phyloP scores from a whole-genome alignment of 139 green algal genomes.

The Chlorella sorokiniana region DNA sequence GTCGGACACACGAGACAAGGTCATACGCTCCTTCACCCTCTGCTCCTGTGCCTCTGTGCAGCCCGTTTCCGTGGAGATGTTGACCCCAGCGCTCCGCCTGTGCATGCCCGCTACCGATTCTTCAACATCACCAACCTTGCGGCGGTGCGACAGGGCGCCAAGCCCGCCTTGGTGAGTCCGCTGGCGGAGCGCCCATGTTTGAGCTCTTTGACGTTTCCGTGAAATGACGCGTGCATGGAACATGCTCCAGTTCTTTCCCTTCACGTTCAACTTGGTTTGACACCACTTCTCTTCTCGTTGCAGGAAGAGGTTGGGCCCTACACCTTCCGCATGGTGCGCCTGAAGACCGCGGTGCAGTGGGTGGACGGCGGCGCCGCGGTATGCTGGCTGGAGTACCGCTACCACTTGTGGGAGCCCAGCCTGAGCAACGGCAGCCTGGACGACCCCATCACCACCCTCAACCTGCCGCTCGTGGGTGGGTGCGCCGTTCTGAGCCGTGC shows the following conservation, averaged over 20 bases:
- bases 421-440: conserved; percentile 17
- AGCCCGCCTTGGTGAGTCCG: conserved; percentile 50
- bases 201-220: too few species aligned
- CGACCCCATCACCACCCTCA: conserved; percentile 51
- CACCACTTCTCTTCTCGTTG: not conserved
- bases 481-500: too few species aligned
- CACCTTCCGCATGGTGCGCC: conserved; percentile 27
- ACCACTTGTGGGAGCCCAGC: conserved; percentile 25
- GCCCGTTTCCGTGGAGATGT: not conserved
- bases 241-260: not conserved
- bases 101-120: conserved; percentile 33
- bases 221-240: not conserved
- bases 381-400: conserved; percentile 29
- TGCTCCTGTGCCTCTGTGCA: not conserved
- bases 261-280: too few species aligned
- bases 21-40: not conserved
- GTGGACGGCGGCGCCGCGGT: conserved; percentile 20
- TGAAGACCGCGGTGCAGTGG: conserved; percentile 29
- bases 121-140: conserved; percentile 66
- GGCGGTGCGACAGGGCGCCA: conserved; percentile 47
- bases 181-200: too few species aligned
- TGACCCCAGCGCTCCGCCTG: not conserved
- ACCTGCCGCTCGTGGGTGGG: conserved; percentile 48
- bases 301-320: conserved; percentile 55
- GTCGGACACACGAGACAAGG: too few species aligned